Evolutionary conservation across 2,329 filamentous ascomycete species (phyloP), one percentile per base, ranked within the genome.

Genomic region (Sporothrix dimorphospora): DNA sequence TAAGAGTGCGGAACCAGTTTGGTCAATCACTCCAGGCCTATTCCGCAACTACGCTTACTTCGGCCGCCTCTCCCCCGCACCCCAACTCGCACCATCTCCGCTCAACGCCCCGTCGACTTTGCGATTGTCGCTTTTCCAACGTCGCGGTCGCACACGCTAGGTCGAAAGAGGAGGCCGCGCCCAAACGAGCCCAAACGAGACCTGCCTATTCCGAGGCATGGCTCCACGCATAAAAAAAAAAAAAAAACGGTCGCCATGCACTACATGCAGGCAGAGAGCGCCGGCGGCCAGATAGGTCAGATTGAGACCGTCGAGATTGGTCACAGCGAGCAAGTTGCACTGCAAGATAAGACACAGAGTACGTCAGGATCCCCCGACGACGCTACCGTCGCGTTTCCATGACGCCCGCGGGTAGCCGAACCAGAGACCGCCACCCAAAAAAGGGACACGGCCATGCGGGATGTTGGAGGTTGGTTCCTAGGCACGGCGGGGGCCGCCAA

Each of bases 171-270:
- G 59, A 65, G 38, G 38, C 59, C 27, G 38, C 59, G 12, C 14
- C 21, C 57, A 63, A 63, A 42, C 57, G 34, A 59, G 27, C 5
- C 14, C 47, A 49, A 9, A 49, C 19, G 47, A 42, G 59, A 65
- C 59, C 59, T 65, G 59, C 38, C 21, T 65, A 45, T 45, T 65
- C 59, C 59, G 59, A 65, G 21, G 21, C 21, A 65, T 45, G 59
- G 21, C 59, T 65, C 59, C 59, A 65, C 59, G 21, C n/a, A n/a
- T 27, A 14, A 61, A 12, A 5, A 34, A 19, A 11, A 7, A n/a
- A 45, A 14, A 61, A 12, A 5, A 34, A 19, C 24, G 12, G 4
- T 65, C 38, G 11, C 2, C 5, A 19, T 19, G 38, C n/a, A 65
- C 38, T 12, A 0, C 5, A 19, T 19, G 38, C n/a, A 65, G 38